Percentiles rank a stretch among this genome's conserved stretches.
Evolutionary conservation across 306 rosid species (phyloP).

Genomic region (Quillaja saponaria): DNA sequence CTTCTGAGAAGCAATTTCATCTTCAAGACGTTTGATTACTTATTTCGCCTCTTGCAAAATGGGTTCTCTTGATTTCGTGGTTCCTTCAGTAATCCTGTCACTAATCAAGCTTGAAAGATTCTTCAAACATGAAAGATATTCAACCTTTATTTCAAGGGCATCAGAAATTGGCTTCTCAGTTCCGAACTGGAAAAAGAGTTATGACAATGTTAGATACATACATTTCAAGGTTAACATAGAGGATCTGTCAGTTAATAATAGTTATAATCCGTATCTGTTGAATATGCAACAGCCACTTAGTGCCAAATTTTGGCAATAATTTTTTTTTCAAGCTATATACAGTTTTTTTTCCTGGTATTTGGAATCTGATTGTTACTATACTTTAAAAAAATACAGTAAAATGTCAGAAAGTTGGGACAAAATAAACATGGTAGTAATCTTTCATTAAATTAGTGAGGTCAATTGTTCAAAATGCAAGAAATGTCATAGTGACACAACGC

Average conservation of each 20-base stretch:
- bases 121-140: conserved; percentile 70
- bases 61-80: conserved; percentile 23
- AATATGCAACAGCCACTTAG: background rate
- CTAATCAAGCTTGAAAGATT: conserved; percentile 51
- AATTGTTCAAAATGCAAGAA: no score
- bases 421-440: no score
- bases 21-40: conserved; percentile 48
- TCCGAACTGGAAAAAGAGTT: conserved; percentile 54
- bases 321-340: no score
- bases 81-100: conserved; percentile 17
- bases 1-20: conserved; percentile 24
- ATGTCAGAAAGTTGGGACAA: no score
- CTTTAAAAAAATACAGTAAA: no score
- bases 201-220: conserved; percentile 3
- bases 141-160: conserved; percentile 58
- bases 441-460: no score
- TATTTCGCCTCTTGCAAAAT: conserved; percentile 39
- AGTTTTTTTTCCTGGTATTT: no score
- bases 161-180: conserved; percentile 44
- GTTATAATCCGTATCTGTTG: no score
- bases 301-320: no score
- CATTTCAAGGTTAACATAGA: background rate
- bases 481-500: no score
- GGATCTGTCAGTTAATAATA: no score
- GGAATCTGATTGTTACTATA: no score